Base-by-base conservation (phyloP, 257 asterid genomes). In the Avicennia marina region DNA sequence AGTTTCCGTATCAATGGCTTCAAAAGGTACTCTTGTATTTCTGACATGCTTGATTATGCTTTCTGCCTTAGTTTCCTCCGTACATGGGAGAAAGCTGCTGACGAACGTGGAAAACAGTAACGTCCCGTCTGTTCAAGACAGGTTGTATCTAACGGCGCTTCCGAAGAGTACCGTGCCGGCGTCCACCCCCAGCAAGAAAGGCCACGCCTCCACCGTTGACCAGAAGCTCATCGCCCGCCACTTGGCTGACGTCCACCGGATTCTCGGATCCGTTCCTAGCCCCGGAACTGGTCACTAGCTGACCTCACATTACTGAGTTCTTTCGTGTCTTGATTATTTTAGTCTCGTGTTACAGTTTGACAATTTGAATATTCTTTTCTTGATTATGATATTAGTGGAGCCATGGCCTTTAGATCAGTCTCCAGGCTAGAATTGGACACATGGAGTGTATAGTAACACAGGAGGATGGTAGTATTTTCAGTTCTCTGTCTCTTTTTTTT, bases 181-280 rank as follows among this genome's bases (percentile, higher is more conserved):
- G 52, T 85, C 90, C 0, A 58, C 84, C 1, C 90, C 90, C 2
- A 77, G 79, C 69, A 73, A 62, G 40, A 79, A 64, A 69, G 81
- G 85, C 56, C 78, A 81, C 66, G 68, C 72, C 49, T 12, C 60
- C 54, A 55, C 70, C 66, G 34, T 57, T n/a, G 72, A 64, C n/a
- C 70, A 74, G 10, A 70, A 71, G 63, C 58, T 75, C 70, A 45
- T 82, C 57, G 65, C 70, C 80, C 78, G 81, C 62, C 93, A 83
- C 71, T 80, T 80, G 4, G 63, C 75, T 11, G 79, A 67, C 57
- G 7, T 67, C 22, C 85, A 76, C 22, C 75, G 95, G 73, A 62
- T 71, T 51, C 82, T 86, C 43, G 75, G 77, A 34, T 86, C 95
- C 12, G 93, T 86, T 22, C 95, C 93, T 2, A 86, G 95, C 70